Evolutionary conservation across 1,284 basidiomycete genomes (phyloP), one percentile per base, ranked within the genome.

Genomic region (Cryptococcus jaspeensis): DNA sequence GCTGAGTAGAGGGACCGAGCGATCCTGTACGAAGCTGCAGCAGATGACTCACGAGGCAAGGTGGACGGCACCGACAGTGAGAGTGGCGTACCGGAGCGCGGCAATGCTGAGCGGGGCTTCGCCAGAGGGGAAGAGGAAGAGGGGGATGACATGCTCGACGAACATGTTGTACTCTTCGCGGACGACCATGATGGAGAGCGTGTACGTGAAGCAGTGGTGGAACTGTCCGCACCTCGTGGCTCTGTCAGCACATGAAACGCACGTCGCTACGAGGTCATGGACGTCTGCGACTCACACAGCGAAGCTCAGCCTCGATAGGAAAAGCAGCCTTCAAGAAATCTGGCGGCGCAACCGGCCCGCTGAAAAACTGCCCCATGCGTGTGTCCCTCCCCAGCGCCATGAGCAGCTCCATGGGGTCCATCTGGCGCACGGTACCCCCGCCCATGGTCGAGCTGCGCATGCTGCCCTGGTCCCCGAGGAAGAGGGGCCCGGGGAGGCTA

Each of bases 121-220:
- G 1, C 64, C 65, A 1, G 61, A 58, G 0, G 69, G 68, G 38
- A 70, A 67, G 4, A 75, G 60, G 53, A 72, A 71, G 47, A 75
- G 59, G 11, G 71, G 68, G 2, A 66, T 64, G 22, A 72, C 63
- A 47, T 70, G 64, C 35, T 70, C 64, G 1, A 73, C 61, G 71
- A 71, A 75, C 1, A 71, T 71, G 51, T 73, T 75, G 48, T 61
- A 56, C 8, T 72, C 69, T 46, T 75, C 73, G 37, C 67, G 59
- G 32, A 70, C 66, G 35, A 71, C 69, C 18, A 71, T 59, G 48
- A 73, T 71, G 5, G 71, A 72, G 2, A 75, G 65, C 5, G 71
- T 64, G 48, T 75, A 75, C 2, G 71, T 71, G 6, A 73, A 58
- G 50, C 67, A 69, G 55, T 74, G 72, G 47, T 74, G 72, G 55